Percentiles rank a stretch among this genome's conserved stretches.
Conservation (phyloP, 257 asterid genomes). For the Sherardia arvensis region DNA sequence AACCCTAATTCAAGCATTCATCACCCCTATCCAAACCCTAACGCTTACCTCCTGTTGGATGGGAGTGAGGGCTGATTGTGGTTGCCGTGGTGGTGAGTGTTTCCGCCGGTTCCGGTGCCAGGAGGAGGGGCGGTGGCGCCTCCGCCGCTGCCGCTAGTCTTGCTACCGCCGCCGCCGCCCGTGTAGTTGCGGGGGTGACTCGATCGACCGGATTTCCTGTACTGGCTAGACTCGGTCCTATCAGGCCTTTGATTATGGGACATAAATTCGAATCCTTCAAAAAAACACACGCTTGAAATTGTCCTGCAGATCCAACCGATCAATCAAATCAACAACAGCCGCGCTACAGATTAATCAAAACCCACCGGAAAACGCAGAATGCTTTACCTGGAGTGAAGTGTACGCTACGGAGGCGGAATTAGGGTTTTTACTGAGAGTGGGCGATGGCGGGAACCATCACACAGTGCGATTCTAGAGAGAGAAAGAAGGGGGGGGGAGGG, state of each 20-base stretch:
- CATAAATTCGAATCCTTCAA: conserved; percentile 31
- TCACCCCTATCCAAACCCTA: conserved; percentile 9
- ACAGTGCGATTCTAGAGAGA: conserved; percentile 1
- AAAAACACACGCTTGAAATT: conserved; percentile 15
- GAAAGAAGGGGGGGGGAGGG: conserved; percentile 6
- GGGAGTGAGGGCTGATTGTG: conserved; percentile 13
- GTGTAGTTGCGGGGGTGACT: conserved; percentile 19
- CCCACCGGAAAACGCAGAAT: conserved; percentile 1
- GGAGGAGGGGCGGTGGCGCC: conserved; percentile 30
- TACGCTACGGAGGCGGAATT: conserved; percentile 7
- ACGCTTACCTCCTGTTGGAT: conserved; percentile 18
- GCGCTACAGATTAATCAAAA: neutral
- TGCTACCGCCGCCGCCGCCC: conserved; percentile 21
- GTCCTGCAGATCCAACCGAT: conserved; percentile 42
- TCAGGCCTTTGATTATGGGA: conserved; percentile 36
- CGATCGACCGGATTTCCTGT: conserved; percentile 31
- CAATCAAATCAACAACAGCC: conserved; percentile 33
- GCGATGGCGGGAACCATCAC: conserved; percentile 45
- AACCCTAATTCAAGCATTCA: conserved; percentile 17
- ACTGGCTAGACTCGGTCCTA: conserved; percentile 29
- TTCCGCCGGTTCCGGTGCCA: conserved; percentile 6
- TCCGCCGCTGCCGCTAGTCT: conserved; percentile 26
- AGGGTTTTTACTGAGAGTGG: conserved; percentile 35
- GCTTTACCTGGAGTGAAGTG: conserved; percentile 27
- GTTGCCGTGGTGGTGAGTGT: conserved; percentile 3